Conservation (phyloP, 176 grass and related monocot genomes). For the Carex kokanica region DNA sequence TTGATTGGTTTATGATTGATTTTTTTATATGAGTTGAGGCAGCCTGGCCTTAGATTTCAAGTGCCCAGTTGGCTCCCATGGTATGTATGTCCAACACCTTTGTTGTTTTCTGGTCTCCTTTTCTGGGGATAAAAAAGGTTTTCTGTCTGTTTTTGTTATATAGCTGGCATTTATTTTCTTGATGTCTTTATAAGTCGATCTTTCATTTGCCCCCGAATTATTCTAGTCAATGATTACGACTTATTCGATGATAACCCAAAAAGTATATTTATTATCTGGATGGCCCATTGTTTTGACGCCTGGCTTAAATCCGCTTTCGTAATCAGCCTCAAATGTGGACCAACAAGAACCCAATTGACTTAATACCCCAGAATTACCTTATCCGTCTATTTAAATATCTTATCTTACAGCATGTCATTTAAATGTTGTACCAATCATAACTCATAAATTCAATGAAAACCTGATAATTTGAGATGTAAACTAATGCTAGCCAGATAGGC, state of each 20-base stretch:
- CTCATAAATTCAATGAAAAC: not conserved
- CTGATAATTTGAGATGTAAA: not conserved
- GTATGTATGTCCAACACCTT: not conserved
- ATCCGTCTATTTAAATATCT: not conserved
- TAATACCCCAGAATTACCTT: not conserved
- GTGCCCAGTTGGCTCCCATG: not conserved
- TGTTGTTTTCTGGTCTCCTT: constrained; percentile 12
- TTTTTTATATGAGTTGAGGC: not conserved
- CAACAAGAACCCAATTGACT: not conserved
- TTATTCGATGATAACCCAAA: constrained; percentile 14
- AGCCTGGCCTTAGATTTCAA: not conserved
- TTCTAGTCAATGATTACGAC: not conserved
- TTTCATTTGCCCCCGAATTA: not conserved
- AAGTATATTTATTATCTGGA: not conserved
- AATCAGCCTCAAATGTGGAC: not conserved
- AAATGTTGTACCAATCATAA: not conserved
- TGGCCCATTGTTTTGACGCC: not conserved
- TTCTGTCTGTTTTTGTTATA: not conserved
- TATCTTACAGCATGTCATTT: not conserved
- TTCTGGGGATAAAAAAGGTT: not conserved
- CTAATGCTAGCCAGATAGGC: too few relatives aligned
- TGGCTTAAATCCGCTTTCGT: not conserved
- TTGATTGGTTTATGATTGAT: not conserved
- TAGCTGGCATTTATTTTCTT: constrained; percentile 9
- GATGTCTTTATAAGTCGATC: not conserved